These are phyloP conservation scores for Stephanodiscus triporus DNA, from an alignment of 108 stramenopile genomes.

Conservation along the genomic window DNA sequence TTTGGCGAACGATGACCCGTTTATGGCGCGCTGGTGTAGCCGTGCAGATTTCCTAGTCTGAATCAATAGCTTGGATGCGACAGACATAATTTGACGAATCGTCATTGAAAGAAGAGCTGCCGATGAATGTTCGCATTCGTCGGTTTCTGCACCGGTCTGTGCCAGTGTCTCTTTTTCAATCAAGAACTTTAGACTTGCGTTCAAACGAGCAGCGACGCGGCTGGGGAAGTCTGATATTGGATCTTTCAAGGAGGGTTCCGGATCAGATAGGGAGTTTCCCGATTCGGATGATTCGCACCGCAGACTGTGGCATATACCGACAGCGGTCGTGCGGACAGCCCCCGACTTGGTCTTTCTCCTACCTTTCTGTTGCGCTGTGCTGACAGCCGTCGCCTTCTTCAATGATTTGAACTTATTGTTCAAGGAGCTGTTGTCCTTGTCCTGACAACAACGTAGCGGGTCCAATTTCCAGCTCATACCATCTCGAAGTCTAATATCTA, in stretches of 20 bases:
- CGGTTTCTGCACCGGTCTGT: background rate
- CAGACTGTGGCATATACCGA: background rate
- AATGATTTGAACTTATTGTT: background rate
- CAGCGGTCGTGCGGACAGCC: background rate
- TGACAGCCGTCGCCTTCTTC: background rate
- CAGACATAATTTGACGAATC: constrained; percentile 21
- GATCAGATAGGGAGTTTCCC: constrained; percentile 27
- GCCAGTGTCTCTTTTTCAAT: constrained; percentile 21
- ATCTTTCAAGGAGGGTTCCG: constrained; percentile 28
- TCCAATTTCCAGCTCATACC: constrained; percentile 42
- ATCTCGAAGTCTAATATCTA: constrained; percentile 41
- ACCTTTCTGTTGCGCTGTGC: constrained; percentile 1
- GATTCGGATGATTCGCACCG: constrained; percentile 16
- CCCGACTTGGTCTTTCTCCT: constrained; percentile 2
- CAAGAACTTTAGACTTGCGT: constrained; percentile 30
- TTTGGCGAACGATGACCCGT: constrained; percentile 10
- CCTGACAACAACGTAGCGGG: constrained; percentile 36
- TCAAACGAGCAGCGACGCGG: constrained; percentile 40
- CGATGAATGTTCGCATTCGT: constrained; percentile 17
- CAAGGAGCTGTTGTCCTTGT: constrained; percentile 6
- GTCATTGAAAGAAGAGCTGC: constrained; percentile 36
- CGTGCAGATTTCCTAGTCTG: constrained; percentile 21
- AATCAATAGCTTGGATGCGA: constrained; percentile 23
- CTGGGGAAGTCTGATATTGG: constrained; percentile 41
- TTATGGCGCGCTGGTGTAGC: constrained; percentile 25